Base-by-base conservation (phyloP, 1,139 yeast genomes). In the Sugiyamaella xylanicola region DNA sequence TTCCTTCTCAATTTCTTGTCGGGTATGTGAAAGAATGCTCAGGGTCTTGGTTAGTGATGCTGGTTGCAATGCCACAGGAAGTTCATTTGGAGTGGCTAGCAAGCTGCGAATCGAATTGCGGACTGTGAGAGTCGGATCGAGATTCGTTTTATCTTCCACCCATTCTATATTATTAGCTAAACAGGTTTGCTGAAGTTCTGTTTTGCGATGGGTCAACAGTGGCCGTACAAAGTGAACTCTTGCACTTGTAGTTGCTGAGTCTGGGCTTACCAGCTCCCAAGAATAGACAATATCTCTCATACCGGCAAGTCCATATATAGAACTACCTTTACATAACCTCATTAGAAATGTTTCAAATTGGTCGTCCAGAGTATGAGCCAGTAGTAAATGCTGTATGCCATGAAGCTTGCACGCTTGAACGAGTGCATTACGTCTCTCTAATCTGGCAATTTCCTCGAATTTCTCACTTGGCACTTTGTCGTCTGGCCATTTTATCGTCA, bases 321-420 rank as follows among this genome's bases (percentile, higher is more conserved):
- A 77, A 16, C 88, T 82, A 42, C 83, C 80, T 25, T 74, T 72
- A 21, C 75, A 68, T 43, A 86, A 70, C 41, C 95, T 69, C 67
- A 83, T 76, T 20, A 85, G 62, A 61, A 81, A 83, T 0, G 95
- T 86, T 64, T 88, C 96, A 11, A 85, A 58, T 64, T 86, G 91
- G 66, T 88, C 96, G 65, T 87, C 84, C 51, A 75, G 65, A 61
- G 83, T 87, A 65, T 88, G 96, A 0, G 87, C 96, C 51, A 84
- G 72, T 47, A 84, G 68, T 9, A 87, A 59, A 35, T 75, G 65
- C 0, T 66, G 43, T 16, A 72, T 70, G 0, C 60, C 72, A 3
- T 65, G 59, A 1, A 59, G 59, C 1, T 66, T 61, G 61, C 84
- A 82, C 2, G 70, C 68, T 1, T 69, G 50, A 1, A 65, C 62